These are phyloP conservation scores for Termitomyces sp. DNA, from an alignment of 768 basidiomycete species.

Conservation along the genomic window DNA sequence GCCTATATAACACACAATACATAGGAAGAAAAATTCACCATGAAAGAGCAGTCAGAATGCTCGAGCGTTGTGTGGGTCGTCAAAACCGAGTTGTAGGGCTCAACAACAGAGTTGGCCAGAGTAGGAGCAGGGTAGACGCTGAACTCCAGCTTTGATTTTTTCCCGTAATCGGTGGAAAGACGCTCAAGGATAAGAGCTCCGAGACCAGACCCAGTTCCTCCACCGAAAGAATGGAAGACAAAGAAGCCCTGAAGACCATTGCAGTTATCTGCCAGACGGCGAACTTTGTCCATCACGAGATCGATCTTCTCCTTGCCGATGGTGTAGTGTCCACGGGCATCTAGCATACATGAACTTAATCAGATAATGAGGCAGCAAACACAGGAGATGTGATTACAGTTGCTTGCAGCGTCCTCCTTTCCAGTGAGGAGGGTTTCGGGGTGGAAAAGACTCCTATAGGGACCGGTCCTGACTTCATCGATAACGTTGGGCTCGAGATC, in stretches of 20 bases:
- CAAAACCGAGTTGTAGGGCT: slow-evolving; percentile 96
- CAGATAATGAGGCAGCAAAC: slow-evolving; percentile 12
- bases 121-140: slow-evolving; percentile 94
- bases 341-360: slow-evolving; percentile 36
- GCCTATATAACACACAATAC: not conserved
- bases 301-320: slow-evolving; percentile 98
- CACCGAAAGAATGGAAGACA: slow-evolving; percentile 99
- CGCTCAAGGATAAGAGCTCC: slow-evolving; percentile 95
- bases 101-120: slow-evolving; percentile 92
- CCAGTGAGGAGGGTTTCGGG: slow-evolving; percentile 96
- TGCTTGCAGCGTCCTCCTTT: slow-evolving; percentile 99
- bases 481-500: slow-evolving; percentile 94
- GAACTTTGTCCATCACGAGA: slow-evolving; percentile 92
- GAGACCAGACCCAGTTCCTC: slow-evolving; percentile 98
- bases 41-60: slow-evolving; percentile 99
- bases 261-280: slow-evolving; percentile 95
- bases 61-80: slow-evolving; percentile 98
- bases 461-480: slow-evolving; percentile 91
- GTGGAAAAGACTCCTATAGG: slow-evolving; percentile 93
- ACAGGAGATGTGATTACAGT: slow-evolving; percentile 61
- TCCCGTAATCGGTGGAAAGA: slow-evolving; percentile 96
- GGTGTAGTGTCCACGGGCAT: slow-evolving; percentile 98
- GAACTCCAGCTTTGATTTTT: slow-evolving; percentile 99
- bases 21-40: slow-evolving; percentile 50
- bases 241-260: slow-evolving; percentile 98